A percentile compares a stretch with the other conserved stretches of the same genome.
Conservation (phyloP, 768 basidiomycete genomes). For the Saitozyma podzolica region DNA sequence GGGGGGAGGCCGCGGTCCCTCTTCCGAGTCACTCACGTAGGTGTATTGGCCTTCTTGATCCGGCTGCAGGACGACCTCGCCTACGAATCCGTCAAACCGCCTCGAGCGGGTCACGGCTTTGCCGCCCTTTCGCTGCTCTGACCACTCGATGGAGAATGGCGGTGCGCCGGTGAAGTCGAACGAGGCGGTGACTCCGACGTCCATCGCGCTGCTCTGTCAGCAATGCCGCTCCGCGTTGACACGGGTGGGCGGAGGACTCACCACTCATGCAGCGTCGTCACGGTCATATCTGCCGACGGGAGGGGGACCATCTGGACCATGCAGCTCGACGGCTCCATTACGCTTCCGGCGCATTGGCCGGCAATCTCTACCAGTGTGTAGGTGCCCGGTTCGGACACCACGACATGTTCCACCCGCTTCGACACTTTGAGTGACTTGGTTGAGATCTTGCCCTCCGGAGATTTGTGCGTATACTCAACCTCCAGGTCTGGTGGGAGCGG, state of each 20-base stretch:
- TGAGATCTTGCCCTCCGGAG: constrained; percentile 62
- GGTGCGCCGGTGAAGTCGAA: constrained; percentile 83
- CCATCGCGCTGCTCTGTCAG: constrained; percentile 54
- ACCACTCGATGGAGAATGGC: constrained; percentile 82
- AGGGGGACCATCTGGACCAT: constrained; percentile 62
- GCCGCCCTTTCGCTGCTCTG: constrained; percentile 62
- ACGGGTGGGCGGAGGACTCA: constrained; percentile 48
- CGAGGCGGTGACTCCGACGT: constrained; percentile 84
- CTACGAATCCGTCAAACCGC: constrained; percentile 66
- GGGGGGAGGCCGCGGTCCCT: neutral
- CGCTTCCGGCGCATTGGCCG: constrained; percentile 78
- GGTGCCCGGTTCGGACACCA: constrained; percentile 66
- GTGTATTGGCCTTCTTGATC: constrained; percentile 85
- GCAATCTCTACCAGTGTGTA: constrained; percentile 70
- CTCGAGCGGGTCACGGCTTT: constrained; percentile 54
- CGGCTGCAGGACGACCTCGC: constrained; percentile 80
- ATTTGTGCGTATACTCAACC: constrained; percentile 65
- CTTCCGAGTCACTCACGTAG: constrained; percentile 57
- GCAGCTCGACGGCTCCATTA: constrained; percentile 79
- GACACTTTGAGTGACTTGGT: constrained; percentile 63
- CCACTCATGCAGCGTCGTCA: constrained; percentile 91
- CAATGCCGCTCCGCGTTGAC: constrained; percentile 1
- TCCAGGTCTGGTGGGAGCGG: constrained; percentile 52
- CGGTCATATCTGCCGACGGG: constrained; percentile 81
- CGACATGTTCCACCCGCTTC: constrained; percentile 35